These are phyloP conservation scores for Hysterangium stoloniferum DNA, from an alignment of 768 basidiomycete species.

Conservation along the genomic window DNA sequence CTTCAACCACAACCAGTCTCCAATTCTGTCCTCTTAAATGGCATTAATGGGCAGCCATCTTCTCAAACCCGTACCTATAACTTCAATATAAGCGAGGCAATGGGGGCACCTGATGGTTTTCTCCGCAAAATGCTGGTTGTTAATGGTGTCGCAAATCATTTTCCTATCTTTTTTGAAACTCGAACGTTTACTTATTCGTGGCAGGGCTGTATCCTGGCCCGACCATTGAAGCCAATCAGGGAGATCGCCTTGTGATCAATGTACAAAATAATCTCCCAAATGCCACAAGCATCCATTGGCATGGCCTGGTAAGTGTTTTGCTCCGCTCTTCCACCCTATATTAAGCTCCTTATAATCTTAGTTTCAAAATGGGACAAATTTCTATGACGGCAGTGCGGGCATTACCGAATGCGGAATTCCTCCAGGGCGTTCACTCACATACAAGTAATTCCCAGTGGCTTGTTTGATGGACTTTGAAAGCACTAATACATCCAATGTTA, in stretches of 20 bases:
- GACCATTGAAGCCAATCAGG: slow-evolving; percentile 30
- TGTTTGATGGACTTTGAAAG: background rate
- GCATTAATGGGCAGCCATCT: slow-evolving; percentile 6
- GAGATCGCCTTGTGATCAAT: slow-evolving; percentile 29
- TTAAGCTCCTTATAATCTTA: slow-evolving; percentile 16
- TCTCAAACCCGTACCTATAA: slow-evolving; percentile 36
- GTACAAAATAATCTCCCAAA: slow-evolving; percentile 29
- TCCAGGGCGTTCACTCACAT: slow-evolving; percentile 36
- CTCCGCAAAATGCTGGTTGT: slow-evolving; percentile 38
- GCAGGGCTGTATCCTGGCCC: slow-evolving; percentile 29
- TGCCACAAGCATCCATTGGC: slow-evolving; percentile 31
- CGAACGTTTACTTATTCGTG: background rate
- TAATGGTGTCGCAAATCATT: slow-evolving; percentile 26
- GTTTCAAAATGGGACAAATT: slow-evolving; percentile 38
- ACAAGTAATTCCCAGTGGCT: slow-evolving; percentile 21
- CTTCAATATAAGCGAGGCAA: slow-evolving; percentile 34
- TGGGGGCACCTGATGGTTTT: slow-evolving; percentile 35
- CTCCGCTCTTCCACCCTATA: background rate
- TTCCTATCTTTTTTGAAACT: background rate
- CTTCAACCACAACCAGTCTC: background rate
- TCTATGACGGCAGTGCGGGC: slow-evolving; percentile 39
- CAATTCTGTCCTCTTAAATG: background rate
- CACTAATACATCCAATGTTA: slow-evolving; percentile 21
- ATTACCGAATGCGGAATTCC: slow-evolving; percentile 49
- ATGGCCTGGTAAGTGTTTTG: slow-evolving; percentile 23